Evolutionary conservation across 2,329 filamentous ascomycete genomes (phyloP), one percentile per base, ranked within the genome.

Genomic region (Ceratocystis lukuohia): DNA sequence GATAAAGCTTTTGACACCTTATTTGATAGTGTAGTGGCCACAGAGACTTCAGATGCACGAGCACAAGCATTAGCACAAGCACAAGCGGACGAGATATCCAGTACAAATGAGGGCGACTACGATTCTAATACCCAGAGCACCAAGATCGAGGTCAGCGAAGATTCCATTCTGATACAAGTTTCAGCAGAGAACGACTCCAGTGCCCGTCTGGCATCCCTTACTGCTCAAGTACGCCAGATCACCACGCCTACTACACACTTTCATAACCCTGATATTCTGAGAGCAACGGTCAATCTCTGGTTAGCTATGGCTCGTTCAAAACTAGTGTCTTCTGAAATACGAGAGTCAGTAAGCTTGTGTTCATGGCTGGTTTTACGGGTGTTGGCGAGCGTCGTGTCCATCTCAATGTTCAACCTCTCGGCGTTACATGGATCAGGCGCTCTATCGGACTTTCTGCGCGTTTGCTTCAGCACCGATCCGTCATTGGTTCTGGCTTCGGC

Each of bases 401-500:
- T 81, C 25, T 91, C 88, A 2, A 83, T 84, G 65, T 84, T 84
- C 73, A 93, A 92, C 73, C 78, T 88, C 44, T 80, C 84, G 63
- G 83, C 84, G 61, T 77, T 92, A n/a, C 88, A 93, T 74, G 81
- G 82, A 46, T 88, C 88, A 3, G 86, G 87, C 12, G 83, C 89
- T 28, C 75, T 90, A 45, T 88, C 86, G 1, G 82, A 84, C 8
- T 82, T 90, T 59, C 76, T 91, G 7, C 80, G 80, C 10, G 75
- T 88, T 28, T 79, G 84, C 64, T 89, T 90, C 70, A 76, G 77
- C 20, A 69, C 74, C 3, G 77, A 79, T 62, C 25, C 20, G 2
- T 41, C n/a, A 10, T 17, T 30, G n/a, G n/a, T 12, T 22, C 64
- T 65, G 79, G 81, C 22, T 73, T 75, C 78, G 28, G 73, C 76